phyloP scores from a whole-genome alignment of 768 basidiomycete genomes.

The Naganishia friedmannii region DNA sequence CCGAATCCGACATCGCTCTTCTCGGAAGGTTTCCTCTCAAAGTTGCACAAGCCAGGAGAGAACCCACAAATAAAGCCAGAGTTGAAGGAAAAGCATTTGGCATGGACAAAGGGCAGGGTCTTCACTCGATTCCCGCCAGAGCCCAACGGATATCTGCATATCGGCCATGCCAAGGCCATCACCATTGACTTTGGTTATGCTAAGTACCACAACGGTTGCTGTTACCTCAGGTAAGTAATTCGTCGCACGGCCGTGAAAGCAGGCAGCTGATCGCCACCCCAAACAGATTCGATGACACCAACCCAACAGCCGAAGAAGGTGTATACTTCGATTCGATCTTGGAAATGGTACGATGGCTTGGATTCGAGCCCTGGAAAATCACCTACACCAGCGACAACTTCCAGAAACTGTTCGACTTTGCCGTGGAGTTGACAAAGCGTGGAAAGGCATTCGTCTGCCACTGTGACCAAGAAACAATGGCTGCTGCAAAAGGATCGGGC shows the following conservation, averaged over 20 bases:
- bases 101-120: slow-evolving; percentile 74
- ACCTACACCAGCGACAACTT: slow-evolving; percentile 99
- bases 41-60: slow-evolving; percentile 86
- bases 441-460: slow-evolving; percentile 95
- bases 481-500: slow-evolving; percentile 60
- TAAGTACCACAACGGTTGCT: slow-evolving; percentile 83
- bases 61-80: slow-evolving; percentile 80
- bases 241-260: background rate
- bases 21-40: slow-evolving; percentile 88
- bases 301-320: slow-evolving; percentile 95
- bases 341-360: slow-evolving; percentile 92
- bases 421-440: slow-evolving; percentile 78
- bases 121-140: slow-evolving; percentile 98
- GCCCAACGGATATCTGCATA: slow-evolving; percentile 87
- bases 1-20: slow-evolving; percentile 64
- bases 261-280: background rate
- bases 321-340: slow-evolving; percentile 94
- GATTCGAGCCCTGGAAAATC: slow-evolving; percentile 97
- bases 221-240: slow-evolving; percentile 66
- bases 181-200: slow-evolving; percentile 99
- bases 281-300: slow-evolving; percentile 82
- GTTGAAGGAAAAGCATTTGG: slow-evolving; percentile 76
- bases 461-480: slow-evolving; percentile 62
- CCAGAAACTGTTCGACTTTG: slow-evolving; percentile 76
- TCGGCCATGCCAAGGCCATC: slow-evolving; percentile 92